phyloP scores from a whole-genome alignment of 2,329 filamentous ascomycete genomes.

The Diaporthe sp. region DNA sequence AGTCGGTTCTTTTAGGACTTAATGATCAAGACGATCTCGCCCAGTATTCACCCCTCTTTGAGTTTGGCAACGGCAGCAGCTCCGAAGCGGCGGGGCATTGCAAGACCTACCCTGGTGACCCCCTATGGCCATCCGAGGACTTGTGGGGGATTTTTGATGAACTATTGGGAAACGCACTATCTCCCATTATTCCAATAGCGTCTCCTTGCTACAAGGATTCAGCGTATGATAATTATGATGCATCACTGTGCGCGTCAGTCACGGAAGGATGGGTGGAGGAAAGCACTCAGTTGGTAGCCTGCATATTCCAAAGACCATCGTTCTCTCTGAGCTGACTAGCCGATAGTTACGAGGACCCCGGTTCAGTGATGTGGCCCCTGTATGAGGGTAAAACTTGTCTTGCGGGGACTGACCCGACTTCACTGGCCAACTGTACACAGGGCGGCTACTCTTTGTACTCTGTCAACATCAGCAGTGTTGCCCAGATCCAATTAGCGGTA shows the following conservation, averaged over 20 bases:
- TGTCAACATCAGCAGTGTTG: constrained; percentile 51
- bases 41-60: constrained; percentile 45
- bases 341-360: constrained; percentile 46
- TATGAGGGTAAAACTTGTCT: constrained; percentile 46
- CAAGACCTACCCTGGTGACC: constrained; percentile 49
- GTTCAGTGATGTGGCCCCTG: constrained; percentile 50
- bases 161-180: constrained; percentile 43
- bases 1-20: constrained; percentile 46
- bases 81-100: constrained; percentile 42
- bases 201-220: constrained; percentile 45
- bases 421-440: constrained; percentile 44
- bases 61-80: constrained; percentile 41
- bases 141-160: constrained; percentile 44
- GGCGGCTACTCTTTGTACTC: constrained; percentile 53
- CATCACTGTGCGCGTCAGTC: constrained; percentile 42
- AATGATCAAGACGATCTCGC: constrained; percentile 42
- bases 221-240: constrained; percentile 38
- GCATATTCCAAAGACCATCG: neutral
- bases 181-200: constrained; percentile 47
- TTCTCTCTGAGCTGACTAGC: neutral
- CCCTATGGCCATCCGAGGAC: constrained; percentile 41
- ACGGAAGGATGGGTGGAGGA: constrained; percentile 43
- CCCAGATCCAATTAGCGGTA: constrained; percentile 55
- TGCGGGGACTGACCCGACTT: constrained; percentile 31
- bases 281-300: constrained; percentile 38